Base-by-base conservation (phyloP, 1,284 basidiomycete species). In the Hymenochaete sp. region DNA sequence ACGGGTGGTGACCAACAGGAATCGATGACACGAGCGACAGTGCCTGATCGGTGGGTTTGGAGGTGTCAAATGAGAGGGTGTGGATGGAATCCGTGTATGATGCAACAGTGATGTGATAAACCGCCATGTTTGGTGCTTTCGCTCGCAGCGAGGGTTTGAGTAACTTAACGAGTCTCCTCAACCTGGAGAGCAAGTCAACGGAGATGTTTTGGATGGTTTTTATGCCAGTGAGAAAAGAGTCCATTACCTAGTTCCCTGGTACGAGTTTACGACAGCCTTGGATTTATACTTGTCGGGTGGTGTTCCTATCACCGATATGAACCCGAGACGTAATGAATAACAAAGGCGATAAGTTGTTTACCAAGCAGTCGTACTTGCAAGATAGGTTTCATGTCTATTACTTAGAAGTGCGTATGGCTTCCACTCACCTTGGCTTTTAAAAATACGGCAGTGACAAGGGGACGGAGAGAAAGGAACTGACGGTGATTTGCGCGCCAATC, bases 61-160 rank as follows among this genome's bases (percentile, higher is more conserved):
- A 44, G 5, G 42, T 26, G 47, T 68, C 62, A 52, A 71, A 71
- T 19, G 50, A 50, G 24, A 71, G 56, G 0, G 79, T 78, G 37
- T 68, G 69, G 49, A 86, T 67, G 28, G 72, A 65, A 53, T 75
- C 65, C 16, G 77, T 73, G 61, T 82, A 82, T 13, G 82, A 81
- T 32, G 71, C 76, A 21, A 76, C 79, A 32, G 82, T 62, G 53
- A 87, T 82, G 44, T 53, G 64, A 52, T 66, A 61, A n/a, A n/a
- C n/a, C 38, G 54, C 52, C 60, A 64, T 66, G 22, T 29, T 41
- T 5, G 4, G n/a, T n/a, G n/a, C n/a, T 28, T 24, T 21, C 13
- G 37, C 25, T 25, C 14, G 4, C n/a, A 9, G 24, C 13, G 21
- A 11, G 2, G 24, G 8, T 21, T 29, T 25, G 22, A 40, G 13